phyloP scores from a whole-genome alignment of 2,329 filamentous ascomycete genomes.

The Fusarium sp. region DNA sequence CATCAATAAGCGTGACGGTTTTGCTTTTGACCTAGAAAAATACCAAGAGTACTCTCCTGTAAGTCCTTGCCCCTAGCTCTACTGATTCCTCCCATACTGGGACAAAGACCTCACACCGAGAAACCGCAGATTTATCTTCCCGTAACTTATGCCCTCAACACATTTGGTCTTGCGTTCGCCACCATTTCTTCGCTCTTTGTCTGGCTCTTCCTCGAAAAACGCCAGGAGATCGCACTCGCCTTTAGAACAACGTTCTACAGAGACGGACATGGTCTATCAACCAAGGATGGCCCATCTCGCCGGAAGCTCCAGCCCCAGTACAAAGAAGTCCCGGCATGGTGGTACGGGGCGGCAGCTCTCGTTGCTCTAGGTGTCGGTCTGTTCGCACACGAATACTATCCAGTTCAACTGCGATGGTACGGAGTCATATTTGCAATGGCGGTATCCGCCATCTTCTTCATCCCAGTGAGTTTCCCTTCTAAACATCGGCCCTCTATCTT shows the following conservation, averaged over 20 bases:
- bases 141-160: conserved; percentile 56
- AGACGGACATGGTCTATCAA: neutral
- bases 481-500: neutral
- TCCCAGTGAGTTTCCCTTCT: conserved; percentile 38
- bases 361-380: conserved; percentile 43
- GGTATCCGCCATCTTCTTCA: conserved; percentile 45
- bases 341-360: conserved; percentile 37
- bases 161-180: conserved; percentile 65
- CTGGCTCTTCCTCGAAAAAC: conserved; percentile 48
- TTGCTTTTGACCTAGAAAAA: conserved; percentile 58
- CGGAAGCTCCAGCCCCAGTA: conserved; percentile 31
- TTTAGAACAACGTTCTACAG: neutral
- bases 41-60: conserved; percentile 65
- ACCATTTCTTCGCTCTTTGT: conserved; percentile 55
- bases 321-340: conserved; percentile 38
- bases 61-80: neutral
- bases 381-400: conserved; percentile 47
- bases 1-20: conserved; percentile 55
- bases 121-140: conserved; percentile 56
- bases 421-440: conserved; percentile 45
- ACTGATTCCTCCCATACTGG: too few relatives aligned
- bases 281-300: neutral
- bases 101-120: neutral
- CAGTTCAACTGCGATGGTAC: conserved; percentile 48
- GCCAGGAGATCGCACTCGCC: conserved; percentile 33